Percentiles rank a stretch among this genome's conserved stretches.
Evolutionary conservation across 768 basidiomycete genomes (phyloP).

Genomic region (Trametes villosa): DNA sequence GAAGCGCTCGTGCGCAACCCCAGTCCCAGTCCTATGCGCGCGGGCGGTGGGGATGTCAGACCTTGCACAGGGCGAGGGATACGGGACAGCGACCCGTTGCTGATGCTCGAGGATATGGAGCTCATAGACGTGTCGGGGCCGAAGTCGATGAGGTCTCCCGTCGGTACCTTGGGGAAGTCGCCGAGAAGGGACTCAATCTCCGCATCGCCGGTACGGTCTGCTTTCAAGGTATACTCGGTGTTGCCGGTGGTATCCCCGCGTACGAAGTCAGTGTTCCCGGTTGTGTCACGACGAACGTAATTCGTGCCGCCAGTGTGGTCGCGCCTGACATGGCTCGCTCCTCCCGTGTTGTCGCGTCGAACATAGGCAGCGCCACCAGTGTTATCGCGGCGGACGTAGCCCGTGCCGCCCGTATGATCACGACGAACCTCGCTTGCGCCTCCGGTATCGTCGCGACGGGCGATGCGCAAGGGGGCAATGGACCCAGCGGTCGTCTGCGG

Average conservation of each 20-base stretch:
- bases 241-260: conserved; percentile 11
- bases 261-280: conserved; percentile 5
- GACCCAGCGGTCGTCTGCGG: neutral
- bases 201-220: conserved; percentile 30
- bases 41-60: neutral
- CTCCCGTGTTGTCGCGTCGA: conserved; percentile 6
- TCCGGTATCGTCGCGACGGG: conserved; percentile 16
- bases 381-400: conserved; percentile 4
- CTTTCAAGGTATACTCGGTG: conserved; percentile 21
- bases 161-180: conserved; percentile 8
- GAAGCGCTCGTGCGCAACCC: conserved; percentile 19
- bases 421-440: neutral
- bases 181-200: conserved; percentile 31
- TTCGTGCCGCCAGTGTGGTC: conserved; percentile 8
- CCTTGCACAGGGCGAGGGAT: conserved; percentile 18
- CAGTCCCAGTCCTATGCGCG: conserved; percentile 15
- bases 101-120: conserved; percentile 15
- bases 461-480: conserved; percentile 10
- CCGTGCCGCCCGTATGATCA: conserved; percentile 5
- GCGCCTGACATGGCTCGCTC: neutral
- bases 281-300: conserved; percentile 8
- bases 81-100: conserved; percentile 24
- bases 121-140: conserved; percentile 14
- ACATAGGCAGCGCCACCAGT: neutral
- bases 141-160: conserved; percentile 32